Conservation (phyloP, 2,329 filamentous ascomycete genomes). For the Stachybotrys echinatus region DNA sequence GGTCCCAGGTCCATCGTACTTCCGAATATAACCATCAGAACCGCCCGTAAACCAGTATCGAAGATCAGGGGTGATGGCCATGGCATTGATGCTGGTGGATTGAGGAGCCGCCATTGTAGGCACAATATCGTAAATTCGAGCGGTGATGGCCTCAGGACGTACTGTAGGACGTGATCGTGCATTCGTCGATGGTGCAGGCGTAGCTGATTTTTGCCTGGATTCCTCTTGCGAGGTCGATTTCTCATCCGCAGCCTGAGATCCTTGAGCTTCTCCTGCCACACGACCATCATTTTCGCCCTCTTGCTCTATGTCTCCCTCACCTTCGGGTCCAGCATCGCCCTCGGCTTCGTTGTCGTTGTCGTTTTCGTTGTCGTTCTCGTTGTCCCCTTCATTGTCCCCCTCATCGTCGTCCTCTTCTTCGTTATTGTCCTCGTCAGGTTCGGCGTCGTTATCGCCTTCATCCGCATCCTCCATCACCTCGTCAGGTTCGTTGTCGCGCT, state of each 20-base stretch:
- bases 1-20: conserved; percentile 92
- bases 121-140: conserved; percentile 85
- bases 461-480: conserved; percentile 52
- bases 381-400: conserved; percentile 28
- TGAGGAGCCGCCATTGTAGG: conserved; percentile 96
- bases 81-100: conserved; percentile 89
- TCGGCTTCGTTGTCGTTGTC: conserved; percentile 6
- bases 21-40: conserved; percentile 90
- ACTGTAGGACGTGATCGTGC: conserved; percentile 49
- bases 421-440: conserved; percentile 25
- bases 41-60: conserved; percentile 93
- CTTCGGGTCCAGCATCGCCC: conserved; percentile 31
- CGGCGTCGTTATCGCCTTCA: conserved; percentile 31
- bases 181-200: conserved; percentile 15
- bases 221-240: background rate
- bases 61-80: conserved; percentile 89
- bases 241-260: background rate
- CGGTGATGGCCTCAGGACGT: conserved; percentile 73
- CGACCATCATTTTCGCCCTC: conserved; percentile 20
- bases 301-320: conserved; percentile 14
- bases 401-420: conserved; percentile 28
- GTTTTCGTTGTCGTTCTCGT: conserved; percentile 11
- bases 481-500: conserved; percentile 34
- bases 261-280: conserved; percentile 14
- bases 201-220: conserved; percentile 16